Conservation (phyloP, 1,139 yeast species). For the Pichia sp. region DNA sequence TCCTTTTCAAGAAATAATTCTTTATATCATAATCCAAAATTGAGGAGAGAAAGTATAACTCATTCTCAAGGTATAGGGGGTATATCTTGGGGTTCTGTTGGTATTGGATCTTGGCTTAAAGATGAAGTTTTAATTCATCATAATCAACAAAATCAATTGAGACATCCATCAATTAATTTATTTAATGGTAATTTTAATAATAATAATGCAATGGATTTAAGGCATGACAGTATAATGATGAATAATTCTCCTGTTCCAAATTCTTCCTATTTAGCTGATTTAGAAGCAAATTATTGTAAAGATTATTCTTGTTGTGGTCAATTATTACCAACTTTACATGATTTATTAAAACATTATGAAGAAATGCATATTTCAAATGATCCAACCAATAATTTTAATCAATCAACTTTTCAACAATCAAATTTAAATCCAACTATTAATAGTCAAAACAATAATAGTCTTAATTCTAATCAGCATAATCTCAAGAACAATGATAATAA, state of each 20-base stretch:
- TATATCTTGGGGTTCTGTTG: slow-evolving; percentile 94
- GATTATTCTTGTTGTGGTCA: slow-evolving; percentile 97
- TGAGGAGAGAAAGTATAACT: slow-evolving; percentile 83
- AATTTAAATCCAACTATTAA: background rate
- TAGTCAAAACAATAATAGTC: background rate
- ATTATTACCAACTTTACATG: slow-evolving; percentile 86
- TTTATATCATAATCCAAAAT: slow-evolving; percentile 40
- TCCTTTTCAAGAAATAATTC: slow-evolving; percentile 29
- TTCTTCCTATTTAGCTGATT: slow-evolving; percentile 77
- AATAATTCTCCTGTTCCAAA: slow-evolving; percentile 52
- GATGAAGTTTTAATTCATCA: slow-evolving; percentile 67
- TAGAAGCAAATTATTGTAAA: slow-evolving; percentile 93
- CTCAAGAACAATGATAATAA: background rate
- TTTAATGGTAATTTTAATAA: slow-evolving; percentile 18
- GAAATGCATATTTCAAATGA: slow-evolving; percentile 67
- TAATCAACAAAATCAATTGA: slow-evolving; percentile 2
- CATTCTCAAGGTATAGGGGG: slow-evolving; percentile 98
- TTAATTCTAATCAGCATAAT: background rate
- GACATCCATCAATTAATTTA: slow-evolving; percentile 17
- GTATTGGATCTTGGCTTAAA: slow-evolving; percentile 92
- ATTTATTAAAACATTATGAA: slow-evolving; percentile 87
- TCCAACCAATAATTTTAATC: too few relatives aligned
- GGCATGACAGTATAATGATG: slow-evolving; percentile 27
- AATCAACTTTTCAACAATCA: too few relatives aligned
- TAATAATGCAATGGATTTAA: slow-evolving; percentile 21